These are phyloP conservation scores for Pseudopediastrum boryanum DNA, from an alignment of 139 green algal species.

Conservation along the genomic window DNA sequence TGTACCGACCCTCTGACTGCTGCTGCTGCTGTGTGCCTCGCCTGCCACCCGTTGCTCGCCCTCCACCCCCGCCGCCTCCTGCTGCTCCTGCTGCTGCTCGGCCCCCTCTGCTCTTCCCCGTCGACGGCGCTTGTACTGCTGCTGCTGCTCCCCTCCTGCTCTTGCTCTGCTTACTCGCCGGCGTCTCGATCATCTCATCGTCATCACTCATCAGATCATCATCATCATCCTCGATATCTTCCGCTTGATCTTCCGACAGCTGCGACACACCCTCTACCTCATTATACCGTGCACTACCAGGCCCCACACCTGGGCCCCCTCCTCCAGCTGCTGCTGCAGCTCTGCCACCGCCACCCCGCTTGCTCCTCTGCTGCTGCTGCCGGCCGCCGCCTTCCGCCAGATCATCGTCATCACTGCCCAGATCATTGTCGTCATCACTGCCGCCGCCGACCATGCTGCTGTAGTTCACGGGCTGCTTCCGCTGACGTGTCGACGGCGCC, in stretches of 20 bases:
- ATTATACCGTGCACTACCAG: neutral
- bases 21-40: constrained; percentile 4
- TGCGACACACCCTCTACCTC: too few relatives aligned
- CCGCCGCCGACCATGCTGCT: too few relatives aligned
- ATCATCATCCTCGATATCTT: constrained; percentile 17
- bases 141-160: neutral
- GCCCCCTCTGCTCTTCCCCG: too few relatives aligned
- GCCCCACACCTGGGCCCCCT: neutral
- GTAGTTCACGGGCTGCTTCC: neutral
- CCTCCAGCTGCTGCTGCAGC: constrained; percentile 1
- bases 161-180: neutral
- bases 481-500: neutral
- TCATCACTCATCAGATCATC: constrained; percentile 3
- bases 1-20: neutral
- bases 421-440: neutral
- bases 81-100: neutral
- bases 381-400: neutral
- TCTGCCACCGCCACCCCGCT: neutral
- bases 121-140: too few relatives aligned
- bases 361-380: constrained; percentile 3
- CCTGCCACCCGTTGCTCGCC: neutral
- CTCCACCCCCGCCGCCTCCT: neutral
- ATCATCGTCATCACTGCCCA: constrained; percentile 11
- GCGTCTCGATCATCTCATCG: neutral
- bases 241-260: too few relatives aligned